phyloP scores from a whole-genome alignment of 768 basidiomycete species.

The Punctularia strigosozonata region DNA sequence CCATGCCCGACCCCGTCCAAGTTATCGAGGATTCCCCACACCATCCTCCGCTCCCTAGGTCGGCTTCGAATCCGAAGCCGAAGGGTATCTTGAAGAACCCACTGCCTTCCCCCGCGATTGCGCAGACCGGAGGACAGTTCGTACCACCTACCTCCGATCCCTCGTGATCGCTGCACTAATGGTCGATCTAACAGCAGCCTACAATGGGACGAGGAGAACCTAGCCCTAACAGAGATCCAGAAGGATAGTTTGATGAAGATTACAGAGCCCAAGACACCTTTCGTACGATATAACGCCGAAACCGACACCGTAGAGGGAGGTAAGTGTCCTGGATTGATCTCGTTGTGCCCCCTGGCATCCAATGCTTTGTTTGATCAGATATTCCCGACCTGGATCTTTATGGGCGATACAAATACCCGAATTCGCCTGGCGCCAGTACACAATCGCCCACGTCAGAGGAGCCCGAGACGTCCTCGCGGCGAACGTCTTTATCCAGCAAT shows the following conservation, averaged over 20 bases:
- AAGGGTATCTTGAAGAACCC: conserved; percentile 89
- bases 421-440: conserved; percentile 26
- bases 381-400: conserved; percentile 71
- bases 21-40: conserved; percentile 14
- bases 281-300: conserved; percentile 82
- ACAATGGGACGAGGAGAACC: conserved; percentile 93
- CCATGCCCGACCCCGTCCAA: no score
- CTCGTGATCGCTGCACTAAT: background rate
- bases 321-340: conserved; percentile 21
- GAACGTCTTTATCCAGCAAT: conserved; percentile 61
- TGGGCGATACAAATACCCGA: conserved; percentile 23
- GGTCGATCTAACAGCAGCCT: conserved; percentile 34
- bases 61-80: conserved; percentile 57
- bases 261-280: conserved; percentile 95
- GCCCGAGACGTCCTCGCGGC: conserved; percentile 60
- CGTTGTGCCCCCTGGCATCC: background rate
- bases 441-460: conserved; percentile 49
- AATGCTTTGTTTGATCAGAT: conserved; percentile 34
- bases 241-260: conserved; percentile 99
- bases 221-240: conserved; percentile 84
- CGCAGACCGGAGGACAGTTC: conserved; percentile 34
- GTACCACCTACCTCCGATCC: conserved; percentile 4
- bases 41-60: conserved; percentile 39
- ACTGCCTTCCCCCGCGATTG: conserved; percentile 29
- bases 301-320: conserved; percentile 81